Evolutionary conservation across 805 yeast species (phyloP), one percentile per base, ranked within the genome.

Genomic region (Candida maltosa): DNA sequence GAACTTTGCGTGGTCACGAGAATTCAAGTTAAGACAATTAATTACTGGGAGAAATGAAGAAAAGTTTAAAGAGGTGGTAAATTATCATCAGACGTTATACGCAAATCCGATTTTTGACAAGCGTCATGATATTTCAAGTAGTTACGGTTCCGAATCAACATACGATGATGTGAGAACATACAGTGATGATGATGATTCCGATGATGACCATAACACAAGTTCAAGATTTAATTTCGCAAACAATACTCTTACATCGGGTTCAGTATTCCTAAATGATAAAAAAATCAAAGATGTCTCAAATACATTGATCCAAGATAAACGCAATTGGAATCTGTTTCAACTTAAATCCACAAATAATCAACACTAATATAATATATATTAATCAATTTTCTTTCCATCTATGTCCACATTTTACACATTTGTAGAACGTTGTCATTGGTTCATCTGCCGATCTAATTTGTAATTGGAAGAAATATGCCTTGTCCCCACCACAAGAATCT

Each of bases 361-460:
- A 34, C 26, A 34, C 32, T 18, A 23, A 11, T 16, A 20, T 15
- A 5, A 7, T 16, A 16, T 31, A 9, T 15, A 15, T 30, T 7
- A 20, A 28, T 26, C 16, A 34, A 52, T 93, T 93, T 52, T 93
- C 98, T 64, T 96, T 83, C 98, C 98, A 93, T 62, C 91, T 94
- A 54, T 87, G 76, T 32, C 87, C 86, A 69, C 98, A 93, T 44
- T 78, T 82, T 24, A 88, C 88, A 67, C 98, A 93, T 60, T 91
- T 88, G 60, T 87, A 91, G 58, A 93, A 93, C 2, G 97, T 91
- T 1, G 98, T 93, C 97, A 93, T 93, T 16, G 98, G 98, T 67
- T 93, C 98, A 73, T 93, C 98, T 2, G 98, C 98, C 42, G 95
- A 85, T 62, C 98, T 75, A 52, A 93, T 93, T 61, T 93, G 98